Conservation (phyloP, 176 grass and related monocot genomes). For the Panicum miliaceum region DNA sequence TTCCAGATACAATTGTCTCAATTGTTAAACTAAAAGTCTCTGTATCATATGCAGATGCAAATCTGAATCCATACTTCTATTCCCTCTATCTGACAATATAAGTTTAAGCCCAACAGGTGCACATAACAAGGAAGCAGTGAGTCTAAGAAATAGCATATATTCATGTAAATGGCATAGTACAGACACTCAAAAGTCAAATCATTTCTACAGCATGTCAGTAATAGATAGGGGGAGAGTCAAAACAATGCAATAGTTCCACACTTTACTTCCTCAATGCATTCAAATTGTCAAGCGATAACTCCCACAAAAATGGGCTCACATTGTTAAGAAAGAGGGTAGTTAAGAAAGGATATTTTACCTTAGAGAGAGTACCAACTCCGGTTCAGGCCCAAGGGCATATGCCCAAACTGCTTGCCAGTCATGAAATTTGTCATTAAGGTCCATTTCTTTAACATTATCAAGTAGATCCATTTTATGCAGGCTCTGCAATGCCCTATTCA, state of each 20-base stretch:
- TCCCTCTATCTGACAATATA: neutral
- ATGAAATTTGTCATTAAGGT: constrained; percentile 49
- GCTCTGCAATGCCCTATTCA: constrained; percentile 69
- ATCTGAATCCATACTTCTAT: neutral
- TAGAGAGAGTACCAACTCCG: constrained; percentile 77
- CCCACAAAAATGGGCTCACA: neutral
- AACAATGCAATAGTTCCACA: neutral
- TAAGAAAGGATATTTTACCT: constrained; percentile 55
- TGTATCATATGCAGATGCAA: neutral
- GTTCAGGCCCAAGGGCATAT: constrained; percentile 91
- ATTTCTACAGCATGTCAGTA: neutral
- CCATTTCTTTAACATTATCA: constrained; percentile 46
- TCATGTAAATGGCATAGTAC: neutral
- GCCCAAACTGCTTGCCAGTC: constrained; percentile 99
- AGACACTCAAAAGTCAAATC: neutral
- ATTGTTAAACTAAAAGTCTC: constrained; percentile 18
- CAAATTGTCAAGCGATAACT: neutral
- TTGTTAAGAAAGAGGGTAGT: neutral
- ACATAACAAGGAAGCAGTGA: neutral
- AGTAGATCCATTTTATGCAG: constrained; percentile 64
- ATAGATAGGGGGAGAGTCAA: neutral
- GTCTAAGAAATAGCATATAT: neutral
- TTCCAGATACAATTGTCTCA: constrained; percentile 23
- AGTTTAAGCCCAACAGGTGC: neutral
- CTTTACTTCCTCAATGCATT: neutral